phyloP scores from a whole-genome alignment of 768 basidiomycete species.

The Trametes maxima region DNA sequence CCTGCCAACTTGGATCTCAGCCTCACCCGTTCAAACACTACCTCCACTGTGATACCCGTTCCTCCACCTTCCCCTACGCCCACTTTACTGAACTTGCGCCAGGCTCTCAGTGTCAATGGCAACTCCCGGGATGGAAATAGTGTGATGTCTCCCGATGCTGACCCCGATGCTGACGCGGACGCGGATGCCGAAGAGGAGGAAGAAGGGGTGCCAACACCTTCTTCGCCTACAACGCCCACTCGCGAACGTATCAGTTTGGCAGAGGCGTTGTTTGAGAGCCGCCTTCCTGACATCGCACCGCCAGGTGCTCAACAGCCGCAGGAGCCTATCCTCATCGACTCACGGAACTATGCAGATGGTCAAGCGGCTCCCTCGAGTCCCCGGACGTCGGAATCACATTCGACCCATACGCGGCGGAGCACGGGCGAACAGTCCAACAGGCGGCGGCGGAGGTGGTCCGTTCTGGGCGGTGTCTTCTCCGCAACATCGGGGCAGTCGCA shows the following conservation, averaged over 20 bases:
- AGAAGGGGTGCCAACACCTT: slow-evolving; percentile 32
- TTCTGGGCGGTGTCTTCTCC: slow-evolving; percentile 52
- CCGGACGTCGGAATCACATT: slow-evolving; percentile 46
- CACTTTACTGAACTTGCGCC: slow-evolving; percentile 64
- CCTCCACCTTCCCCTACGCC: slow-evolving; percentile 59
- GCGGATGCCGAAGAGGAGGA: slow-evolving; percentile 50
- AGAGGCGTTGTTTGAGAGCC: slow-evolving; percentile 77
- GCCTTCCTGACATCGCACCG: slow-evolving; percentile 74
- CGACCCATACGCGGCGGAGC: slow-evolving; percentile 31
- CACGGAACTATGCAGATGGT: slow-evolving; percentile 43
- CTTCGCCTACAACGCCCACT: slow-evolving; percentile 35
- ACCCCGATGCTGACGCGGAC: slow-evolving; percentile 51
- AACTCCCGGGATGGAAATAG: slow-evolving; percentile 23
- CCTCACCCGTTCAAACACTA: slow-evolving; percentile 33
- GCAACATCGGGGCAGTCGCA: slow-evolving; percentile 28
- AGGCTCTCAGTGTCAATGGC: slow-evolving; percentile 59
- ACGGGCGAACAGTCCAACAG: slow-evolving; percentile 39
- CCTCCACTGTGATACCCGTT: slow-evolving; percentile 37
- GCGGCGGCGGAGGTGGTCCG: slow-evolving; percentile 72
- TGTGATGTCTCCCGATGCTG: slow-evolving; percentile 28
- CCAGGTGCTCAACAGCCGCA: slow-evolving; percentile 65
- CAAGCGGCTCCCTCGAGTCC: slow-evolving; percentile 44
- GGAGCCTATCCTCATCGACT: slow-evolving; percentile 63
- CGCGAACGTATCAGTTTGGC: slow-evolving; percentile 70
- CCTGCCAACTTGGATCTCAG: slow-evolving; percentile 70